Conservation (phyloP, 805 yeast genomes). For the Kluyveromyces wickerhamii region DNA sequence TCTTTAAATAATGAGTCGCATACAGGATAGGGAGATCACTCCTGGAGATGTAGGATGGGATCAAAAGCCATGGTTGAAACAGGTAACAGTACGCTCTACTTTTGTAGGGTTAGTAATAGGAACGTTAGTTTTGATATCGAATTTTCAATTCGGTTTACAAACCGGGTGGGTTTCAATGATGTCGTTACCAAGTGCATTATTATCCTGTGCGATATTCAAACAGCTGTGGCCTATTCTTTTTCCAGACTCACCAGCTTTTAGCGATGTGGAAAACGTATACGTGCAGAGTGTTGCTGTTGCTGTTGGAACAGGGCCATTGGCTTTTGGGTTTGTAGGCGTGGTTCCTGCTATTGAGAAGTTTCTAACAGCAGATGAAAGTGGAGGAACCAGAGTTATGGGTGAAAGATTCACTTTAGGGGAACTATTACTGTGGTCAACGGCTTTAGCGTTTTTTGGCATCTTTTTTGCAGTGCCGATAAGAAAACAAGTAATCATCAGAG, state of each 20-base stretch:
- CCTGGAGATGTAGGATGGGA: too few relatives aligned
- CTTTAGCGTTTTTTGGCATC: constrained; percentile 89
- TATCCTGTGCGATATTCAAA: constrained; percentile 80
- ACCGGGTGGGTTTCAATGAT: constrained; percentile 99
- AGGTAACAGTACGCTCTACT: constrained; percentile 66
- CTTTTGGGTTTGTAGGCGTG: constrained; percentile 92
- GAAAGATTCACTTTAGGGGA: constrained; percentile 38
- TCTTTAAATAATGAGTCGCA: too few relatives aligned
- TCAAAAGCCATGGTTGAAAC: constrained; percentile 48
- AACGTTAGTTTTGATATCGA: constrained; percentile 74
- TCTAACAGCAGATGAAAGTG: constrained; percentile 69
- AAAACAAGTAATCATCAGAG: constrained; percentile 77
- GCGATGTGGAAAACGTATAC: constrained; percentile 92
- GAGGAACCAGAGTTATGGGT: constrained; percentile 32
- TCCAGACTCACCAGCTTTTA: constrained; percentile 39
- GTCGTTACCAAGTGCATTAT: constrained; percentile 88
- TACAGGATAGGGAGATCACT: too few relatives aligned
- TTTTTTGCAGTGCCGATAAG: constrained; percentile 89
- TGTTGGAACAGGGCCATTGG: constrained; percentile 94
- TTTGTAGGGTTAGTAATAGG: constrained; percentile 79
- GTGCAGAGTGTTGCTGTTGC: constrained; percentile 93
- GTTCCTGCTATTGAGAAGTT: constrained; percentile 93
- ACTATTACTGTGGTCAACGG: constrained; percentile 72
- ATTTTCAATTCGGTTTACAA: constrained; percentile 93
- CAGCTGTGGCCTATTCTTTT: constrained; percentile 32